Conservation (phyloP, 345 rosid genomes). For the Erysimum cheiranthoides region DNA sequence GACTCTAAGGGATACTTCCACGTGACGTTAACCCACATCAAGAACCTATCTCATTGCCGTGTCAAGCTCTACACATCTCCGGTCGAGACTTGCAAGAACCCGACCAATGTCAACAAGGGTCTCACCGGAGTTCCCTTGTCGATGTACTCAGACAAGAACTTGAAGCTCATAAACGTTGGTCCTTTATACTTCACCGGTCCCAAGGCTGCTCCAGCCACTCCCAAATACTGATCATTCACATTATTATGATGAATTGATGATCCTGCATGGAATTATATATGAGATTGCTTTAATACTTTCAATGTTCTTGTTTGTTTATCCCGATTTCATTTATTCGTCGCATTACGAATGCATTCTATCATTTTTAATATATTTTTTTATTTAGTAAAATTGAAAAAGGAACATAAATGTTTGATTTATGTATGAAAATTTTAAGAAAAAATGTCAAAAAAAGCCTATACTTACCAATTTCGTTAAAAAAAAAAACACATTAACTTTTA, state of each 20-base stretch:
- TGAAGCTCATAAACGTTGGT: constrained; percentile 39
- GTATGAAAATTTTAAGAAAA: not conserved
- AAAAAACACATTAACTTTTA: too few species aligned
- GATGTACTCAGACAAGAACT: constrained; percentile 40
- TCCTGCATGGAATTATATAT: not conserved
- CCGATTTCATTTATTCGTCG: not conserved
- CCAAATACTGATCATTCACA: not conserved
- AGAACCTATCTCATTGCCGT: constrained; percentile 50
- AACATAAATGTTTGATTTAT: not conserved
- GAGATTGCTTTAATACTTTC: not conserved
- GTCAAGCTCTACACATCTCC: constrained; percentile 56
- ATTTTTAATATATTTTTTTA: not conserved
- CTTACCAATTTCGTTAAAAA: too few species aligned
- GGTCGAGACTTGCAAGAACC: constrained; percentile 44
- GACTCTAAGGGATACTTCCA: constrained; percentile 55
- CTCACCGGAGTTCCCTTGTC: constrained; percentile 51
- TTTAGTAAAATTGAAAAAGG: not conserved
- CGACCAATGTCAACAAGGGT: constrained; percentile 52
- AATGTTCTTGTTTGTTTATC: not conserved
- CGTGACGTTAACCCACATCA: constrained; percentile 36
- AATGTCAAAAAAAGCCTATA: too few species aligned
- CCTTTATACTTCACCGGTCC: constrained; percentile 27
- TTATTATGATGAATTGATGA: not conserved
- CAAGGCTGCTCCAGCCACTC: not conserved
- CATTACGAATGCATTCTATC: not conserved